Percentiles rank a stretch among this genome's conserved stretches.
phyloP scores from a whole-genome alignment of 306 rosid species.

The Rubus parviflorus region DNA sequence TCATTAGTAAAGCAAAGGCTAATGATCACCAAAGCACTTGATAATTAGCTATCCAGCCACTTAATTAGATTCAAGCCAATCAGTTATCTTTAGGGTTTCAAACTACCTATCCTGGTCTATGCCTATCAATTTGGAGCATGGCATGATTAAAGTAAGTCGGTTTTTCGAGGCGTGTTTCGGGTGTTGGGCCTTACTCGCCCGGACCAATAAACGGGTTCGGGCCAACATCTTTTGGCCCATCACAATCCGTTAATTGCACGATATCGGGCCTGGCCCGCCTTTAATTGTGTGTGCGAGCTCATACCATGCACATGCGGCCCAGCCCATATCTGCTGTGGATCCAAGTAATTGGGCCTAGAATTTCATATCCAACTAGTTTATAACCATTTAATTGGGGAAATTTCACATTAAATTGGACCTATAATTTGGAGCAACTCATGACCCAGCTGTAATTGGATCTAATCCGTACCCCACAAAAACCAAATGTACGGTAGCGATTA shows the following conservation, averaged over 20 bases:
- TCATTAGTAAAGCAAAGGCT: conserved; percentile 45
- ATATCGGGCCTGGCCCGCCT: no score
- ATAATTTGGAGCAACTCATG: not conserved
- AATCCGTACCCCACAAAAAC: not conserved
- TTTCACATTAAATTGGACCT: not conserved
- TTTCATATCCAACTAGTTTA: no score
- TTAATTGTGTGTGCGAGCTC: no score
- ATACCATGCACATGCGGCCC: no score
- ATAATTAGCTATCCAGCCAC: not conserved
- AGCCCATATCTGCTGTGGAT: no score
- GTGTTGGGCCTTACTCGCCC: not conserved
- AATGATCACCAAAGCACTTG: not conserved
- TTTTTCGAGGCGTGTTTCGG: not conserved
- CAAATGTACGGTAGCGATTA: not conserved
- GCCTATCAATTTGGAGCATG: no score
- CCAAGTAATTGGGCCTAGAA: no score
- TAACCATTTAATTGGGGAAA: no score
- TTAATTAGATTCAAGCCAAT: not conserved
- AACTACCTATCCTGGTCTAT: not conserved
- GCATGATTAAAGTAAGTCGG: not conserved
- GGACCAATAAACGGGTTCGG: not conserved
- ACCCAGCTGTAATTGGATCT: not conserved
- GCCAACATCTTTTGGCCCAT: no score
- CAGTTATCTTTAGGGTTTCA: not conserved
- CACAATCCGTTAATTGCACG: no score